Conservation (phyloP, 2,329 filamentous ascomycete genomes). For the Ophiocordyceps camponoti-floridani region DNA sequence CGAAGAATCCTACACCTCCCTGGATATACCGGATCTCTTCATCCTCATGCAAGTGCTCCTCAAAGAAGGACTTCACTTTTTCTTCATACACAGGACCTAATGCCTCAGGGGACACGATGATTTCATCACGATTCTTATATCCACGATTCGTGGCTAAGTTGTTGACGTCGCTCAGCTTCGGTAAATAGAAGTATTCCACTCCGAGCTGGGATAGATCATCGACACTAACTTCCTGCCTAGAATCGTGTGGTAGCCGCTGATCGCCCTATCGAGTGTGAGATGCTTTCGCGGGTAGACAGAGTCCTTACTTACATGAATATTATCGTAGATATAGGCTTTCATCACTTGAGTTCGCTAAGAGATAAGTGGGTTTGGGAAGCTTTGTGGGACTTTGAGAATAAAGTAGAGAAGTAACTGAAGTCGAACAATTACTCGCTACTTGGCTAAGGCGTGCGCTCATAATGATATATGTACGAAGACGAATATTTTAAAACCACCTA, state of each 20-base stretch:
- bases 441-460: too few relatives aligned
- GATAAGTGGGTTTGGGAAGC: too few relatives aligned
- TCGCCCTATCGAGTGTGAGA: too few relatives aligned
- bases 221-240: slow-evolving; percentile 47
- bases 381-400: too few relatives aligned
- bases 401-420: too few relatives aligned
- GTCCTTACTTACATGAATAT: slow-evolving; percentile 26
- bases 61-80: slow-evolving; percentile 86
- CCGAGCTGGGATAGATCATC: slow-evolving; percentile 56
- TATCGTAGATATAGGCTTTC: slow-evolving; percentile 41
- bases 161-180: slow-evolving; percentile 50
- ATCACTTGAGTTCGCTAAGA: too few relatives aligned
- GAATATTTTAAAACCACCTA: too few relatives aligned
- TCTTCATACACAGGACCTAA: slow-evolving; percentile 82
- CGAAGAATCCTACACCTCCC: slow-evolving; percentile 80
- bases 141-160: slow-evolving; percentile 53
- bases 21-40: slow-evolving; percentile 95
- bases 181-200: slow-evolving; percentile 59
- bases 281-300: not conserved
- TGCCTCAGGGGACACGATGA: slow-evolving; percentile 68
- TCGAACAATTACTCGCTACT: too few relatives aligned
- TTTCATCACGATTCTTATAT: slow-evolving; percentile 92
- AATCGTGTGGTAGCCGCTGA: slow-evolving; percentile 82
- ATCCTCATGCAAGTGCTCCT: slow-evolving; percentile 93
- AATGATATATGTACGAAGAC: too few relatives aligned